These are phyloP conservation scores for Colletotrichum destructivum DNA, from an alignment of 2,329 filamentous ascomycete genomes.

Conservation along the genomic window DNA sequence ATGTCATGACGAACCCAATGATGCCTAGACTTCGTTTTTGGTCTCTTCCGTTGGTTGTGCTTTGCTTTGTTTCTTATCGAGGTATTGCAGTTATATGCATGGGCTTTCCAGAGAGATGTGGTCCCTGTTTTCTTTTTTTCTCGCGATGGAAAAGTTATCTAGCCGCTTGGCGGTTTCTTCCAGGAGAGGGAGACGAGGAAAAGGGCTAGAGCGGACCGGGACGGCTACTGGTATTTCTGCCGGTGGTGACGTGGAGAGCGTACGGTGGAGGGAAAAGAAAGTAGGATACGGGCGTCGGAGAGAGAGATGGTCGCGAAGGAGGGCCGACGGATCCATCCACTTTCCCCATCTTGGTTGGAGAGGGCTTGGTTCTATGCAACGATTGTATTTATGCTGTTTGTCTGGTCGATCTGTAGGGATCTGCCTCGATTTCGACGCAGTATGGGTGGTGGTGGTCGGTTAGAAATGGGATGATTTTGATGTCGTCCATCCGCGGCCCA, in stretches of 20 bases:
- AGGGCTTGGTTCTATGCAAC: not conserved
- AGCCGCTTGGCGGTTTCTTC: not conserved
- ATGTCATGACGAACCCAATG: not conserved
- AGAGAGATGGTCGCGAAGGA: not conserved
- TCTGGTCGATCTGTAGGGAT: too few relatives aligned
- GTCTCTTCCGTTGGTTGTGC: not conserved
- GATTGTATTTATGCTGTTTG: not conserved
- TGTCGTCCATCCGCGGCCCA: not conserved
- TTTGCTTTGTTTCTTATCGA: not conserved
- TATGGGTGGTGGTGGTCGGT: not conserved
- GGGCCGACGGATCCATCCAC: not conserved
- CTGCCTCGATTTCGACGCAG: not conserved
- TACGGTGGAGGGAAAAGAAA: not conserved
- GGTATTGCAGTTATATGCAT: not conserved
- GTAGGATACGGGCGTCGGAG: not conserved
- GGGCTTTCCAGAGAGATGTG: not conserved
- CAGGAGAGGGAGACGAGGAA: not conserved
- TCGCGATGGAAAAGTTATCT: constrained; percentile 12
- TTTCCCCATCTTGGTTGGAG: not conserved
- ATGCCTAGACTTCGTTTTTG: constrained; percentile 14
- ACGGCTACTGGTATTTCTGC: not conserved
- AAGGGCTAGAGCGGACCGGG: not conserved
- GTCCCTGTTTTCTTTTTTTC: not conserved
- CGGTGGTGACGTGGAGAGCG: not conserved
- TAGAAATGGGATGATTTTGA: not conserved